Conservation (phyloP, 148 eudicot species). For the Amaranthus hypochondriacus region DNA sequence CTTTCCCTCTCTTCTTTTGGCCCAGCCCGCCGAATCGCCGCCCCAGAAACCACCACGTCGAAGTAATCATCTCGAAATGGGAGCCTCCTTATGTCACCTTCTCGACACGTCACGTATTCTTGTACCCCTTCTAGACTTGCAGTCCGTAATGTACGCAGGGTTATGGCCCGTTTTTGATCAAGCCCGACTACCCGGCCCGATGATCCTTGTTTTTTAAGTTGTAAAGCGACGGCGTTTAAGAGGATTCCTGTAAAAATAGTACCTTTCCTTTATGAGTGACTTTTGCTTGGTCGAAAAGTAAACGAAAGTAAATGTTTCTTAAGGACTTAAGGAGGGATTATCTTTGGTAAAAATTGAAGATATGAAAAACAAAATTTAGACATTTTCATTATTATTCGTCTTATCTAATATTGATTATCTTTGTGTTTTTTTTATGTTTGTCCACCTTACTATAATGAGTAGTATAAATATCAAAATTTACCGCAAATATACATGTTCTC, state of each 20-base stretch:
- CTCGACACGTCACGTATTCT: conserved; percentile 88
- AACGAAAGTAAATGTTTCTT: background rate
- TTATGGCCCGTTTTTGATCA: conserved; percentile 34
- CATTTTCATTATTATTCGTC: too few relatives aligned
- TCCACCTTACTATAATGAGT: too few relatives aligned
- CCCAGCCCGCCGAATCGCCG: conserved; percentile 55
- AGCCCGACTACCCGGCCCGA: conserved; percentile 86
- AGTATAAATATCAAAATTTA: too few relatives aligned
- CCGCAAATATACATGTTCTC: too few relatives aligned
- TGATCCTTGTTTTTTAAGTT: conserved; percentile 75
- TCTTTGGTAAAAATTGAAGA: too few relatives aligned
- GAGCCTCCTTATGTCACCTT: conserved; percentile 68
- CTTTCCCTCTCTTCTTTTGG: conserved; percentile 75
- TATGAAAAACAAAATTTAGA: too few relatives aligned
- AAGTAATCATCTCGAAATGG: conserved; percentile 79
- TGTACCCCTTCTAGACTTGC: conserved; percentile 79
- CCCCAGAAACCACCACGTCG: conserved; percentile 92
- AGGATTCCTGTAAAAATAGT: conserved; percentile 38
- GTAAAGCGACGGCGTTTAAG: conserved; percentile 83
- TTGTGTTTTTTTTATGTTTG: too few relatives aligned
- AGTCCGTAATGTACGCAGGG: conserved; percentile 51
- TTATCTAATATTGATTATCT: too few relatives aligned
- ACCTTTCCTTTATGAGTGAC: background rate
- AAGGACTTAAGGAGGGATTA: too few relatives aligned
- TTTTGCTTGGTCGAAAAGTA: background rate